phyloP scores from a whole-genome alignment of 139 green algal species.

The Auxenochlorella protothecoides region DNA sequence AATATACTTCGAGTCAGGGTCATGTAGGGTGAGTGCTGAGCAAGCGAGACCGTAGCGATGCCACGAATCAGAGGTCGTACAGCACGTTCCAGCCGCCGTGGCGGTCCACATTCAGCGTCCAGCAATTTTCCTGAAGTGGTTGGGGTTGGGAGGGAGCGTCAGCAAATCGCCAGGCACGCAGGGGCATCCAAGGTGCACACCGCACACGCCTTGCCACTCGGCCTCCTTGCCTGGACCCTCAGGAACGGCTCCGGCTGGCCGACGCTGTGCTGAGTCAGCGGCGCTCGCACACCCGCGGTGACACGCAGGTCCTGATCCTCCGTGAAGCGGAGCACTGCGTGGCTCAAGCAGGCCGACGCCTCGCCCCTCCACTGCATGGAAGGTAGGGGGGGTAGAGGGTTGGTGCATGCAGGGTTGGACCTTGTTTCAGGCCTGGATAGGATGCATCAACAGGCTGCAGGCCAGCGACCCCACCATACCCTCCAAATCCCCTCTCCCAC shows the following conservation, averaged over 20 bases:
- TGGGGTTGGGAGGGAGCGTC: too few relatives aligned
- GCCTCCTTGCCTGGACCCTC: constrained; percentile 1
- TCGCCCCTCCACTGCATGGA: constrained; percentile 16
- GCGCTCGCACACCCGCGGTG: constrained; percentile 10
- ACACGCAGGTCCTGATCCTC: constrained; percentile 17
- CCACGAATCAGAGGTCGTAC: constrained; percentile 12
- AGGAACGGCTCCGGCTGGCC: constrained; percentile 6
- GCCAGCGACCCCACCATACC: too few relatives aligned
- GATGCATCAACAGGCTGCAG: not conserved
- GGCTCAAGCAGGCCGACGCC: constrained; percentile 8
- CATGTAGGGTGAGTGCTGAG: not conserved
- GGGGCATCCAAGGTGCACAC: not conserved
- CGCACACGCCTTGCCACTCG: not conserved
- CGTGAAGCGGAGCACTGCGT: constrained; percentile 22
- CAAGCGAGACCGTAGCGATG: not conserved
- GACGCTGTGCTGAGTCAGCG: constrained; percentile 3
- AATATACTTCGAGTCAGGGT: not conserved
- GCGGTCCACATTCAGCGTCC: constrained; percentile 5
- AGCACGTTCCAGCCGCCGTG: constrained; percentile 6
- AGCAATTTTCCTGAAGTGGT: constrained; percentile 11
- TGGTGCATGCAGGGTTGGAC: too few relatives aligned
- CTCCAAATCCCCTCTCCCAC: too few relatives aligned
- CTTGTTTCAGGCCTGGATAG: too few relatives aligned
- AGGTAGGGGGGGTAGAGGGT: not conserved
- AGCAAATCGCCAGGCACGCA: too few relatives aligned